Base-by-base conservation (phyloP, 129 eudicot species). In the Deinandra increscens region DNA sequence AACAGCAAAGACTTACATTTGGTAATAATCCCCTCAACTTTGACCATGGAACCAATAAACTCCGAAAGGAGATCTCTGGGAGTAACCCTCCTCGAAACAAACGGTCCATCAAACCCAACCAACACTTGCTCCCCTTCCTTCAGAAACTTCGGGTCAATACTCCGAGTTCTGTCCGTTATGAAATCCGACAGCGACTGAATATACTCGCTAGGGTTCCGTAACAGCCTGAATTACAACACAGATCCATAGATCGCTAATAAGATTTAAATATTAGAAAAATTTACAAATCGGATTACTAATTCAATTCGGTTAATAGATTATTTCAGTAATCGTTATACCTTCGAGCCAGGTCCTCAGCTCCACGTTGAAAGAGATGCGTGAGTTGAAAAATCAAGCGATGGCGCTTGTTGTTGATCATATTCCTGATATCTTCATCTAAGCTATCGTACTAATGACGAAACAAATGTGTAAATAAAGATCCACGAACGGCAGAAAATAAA, bases 41-140 rank as follows among this genome's bases (percentile, higher is more conserved):
- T 87, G 14, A 94, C 99, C 91, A 89, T 83, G 22, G 99, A 87
- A 20, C 99, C 99, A 18, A 94, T 94, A 68, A 94, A 94, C 61
- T 84, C 82, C 2, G 97, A 94, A 51, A 94, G 86, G 0, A 94
- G 91, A 46, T 94, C 99, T 51, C 99, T 74, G 0, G 99, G 99
- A 0, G 99, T 94, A 69, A 94, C 99, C 73, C 82, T 88, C 51
- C 99, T 81, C 2, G 99, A 94, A 73, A 94, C 99, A 77, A 94
- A 94, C 6, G 95, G 99, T 19, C 99, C 99, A 67, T 87, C 95
- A 26, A 89, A 83, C 31, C 99, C 99, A 70, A 94, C 89, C 78
- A 83, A 58, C 3, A 94, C 83, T 62, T 89, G 96, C 67, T 89
- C 99, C 17, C 93, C 99, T 83, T 89, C 99, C 83, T 89, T 94